Base-by-base conservation (phyloP, 352 stramenopile species). In the Phytophthora hybrid region DNA sequence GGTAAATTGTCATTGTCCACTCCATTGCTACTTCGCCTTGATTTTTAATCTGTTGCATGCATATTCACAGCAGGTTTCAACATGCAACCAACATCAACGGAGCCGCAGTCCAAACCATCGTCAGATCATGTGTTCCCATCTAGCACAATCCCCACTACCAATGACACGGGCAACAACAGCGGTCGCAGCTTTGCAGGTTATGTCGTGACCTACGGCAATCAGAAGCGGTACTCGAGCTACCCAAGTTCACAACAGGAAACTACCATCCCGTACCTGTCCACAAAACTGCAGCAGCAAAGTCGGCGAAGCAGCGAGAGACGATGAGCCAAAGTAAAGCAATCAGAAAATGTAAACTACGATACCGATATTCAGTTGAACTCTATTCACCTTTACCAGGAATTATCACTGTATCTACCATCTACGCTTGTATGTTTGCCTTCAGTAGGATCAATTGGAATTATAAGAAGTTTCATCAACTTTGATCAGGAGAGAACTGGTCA, bases 391-490 rank as follows among this genome's bases (percentile, higher is more conserved):
- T 46, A 57, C 1, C 16, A 46, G 62, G 21, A 63, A 54, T 9
- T 14, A 52, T 1, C 18, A 51, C 18, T 51, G 23, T 21, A 21
- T 9, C 31, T 21, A 61, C 26, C 61, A 52, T 4, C 56, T 73
- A 66, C 19, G 2, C 41, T 66, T 78, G 73, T 66, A 32, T 73
- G 49, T 73, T 73, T 74, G 69, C 71, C 85, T 85, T 93, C 87
- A 92, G 87, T 90, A 93, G 87, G 87, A 93, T 93, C 87, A 93
- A 93, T 93, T 93, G 87, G 85, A 93, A 93, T 89, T 85, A 87
- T 80, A 83, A 80, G 78, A 75, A 59, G 81, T 92, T 92, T 92
- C 84, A 89, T 90, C 84, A 91, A 77, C 19, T 41, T 78, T 85
- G 69, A 83, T 89, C 81, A 91, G 83, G 61, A 84, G 82, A 91